A percentile compares a stretch with the other conserved stretches of the same genome.
Conservation (phyloP, 1,139 yeast species). For the Arxiozyma telluris region DNA sequence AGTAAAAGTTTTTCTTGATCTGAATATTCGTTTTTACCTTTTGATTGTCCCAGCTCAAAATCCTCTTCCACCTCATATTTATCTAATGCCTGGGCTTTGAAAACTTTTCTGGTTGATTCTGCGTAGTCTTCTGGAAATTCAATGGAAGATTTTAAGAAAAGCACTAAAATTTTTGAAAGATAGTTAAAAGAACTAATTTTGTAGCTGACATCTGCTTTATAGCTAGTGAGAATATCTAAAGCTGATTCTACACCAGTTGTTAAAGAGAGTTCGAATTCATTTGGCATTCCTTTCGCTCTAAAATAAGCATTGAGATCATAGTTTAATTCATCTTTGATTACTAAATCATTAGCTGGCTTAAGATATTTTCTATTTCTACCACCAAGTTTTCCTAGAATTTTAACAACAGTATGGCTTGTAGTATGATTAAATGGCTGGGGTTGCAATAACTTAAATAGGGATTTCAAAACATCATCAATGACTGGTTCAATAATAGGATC, state of each 20-base stretch:
- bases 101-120: constrained; percentile 36
- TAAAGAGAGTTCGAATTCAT: constrained; percentile 58
- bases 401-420: constrained; percentile 87
- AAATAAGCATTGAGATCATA: constrained; percentile 65
- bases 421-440: constrained; percentile 88
- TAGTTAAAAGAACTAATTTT: constrained; percentile 71
- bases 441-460: constrained; percentile 81
- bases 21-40: constrained; percentile 43
- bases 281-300: constrained; percentile 58
- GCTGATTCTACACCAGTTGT: constrained; percentile 83
- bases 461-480: constrained; percentile 84
- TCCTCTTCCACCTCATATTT: constrained; percentile 7
- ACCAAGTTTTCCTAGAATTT: constrained; percentile 90
- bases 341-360: constrained; percentile 60
- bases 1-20: constrained; percentile 43
- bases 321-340: constrained; percentile 47
- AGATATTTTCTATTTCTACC: constrained; percentile 87
- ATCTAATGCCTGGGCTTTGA: constrained; percentile 3
- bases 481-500: constrained; percentile 97
- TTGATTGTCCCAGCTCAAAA: constrained; percentile 32
- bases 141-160: constrained; percentile 55
- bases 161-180: constrained; percentile 53
- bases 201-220: constrained; percentile 55
- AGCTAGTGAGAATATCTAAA: constrained; percentile 53
- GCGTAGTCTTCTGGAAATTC: constrained; percentile 53